phyloP scores from a whole-genome alignment of 306 rosid species.

The peach (Prunus persica) region Prunus_persica_NCBIv2 NC_034009.1:5675501-5676000 shows the following conservation, averaged over 20 bases:
- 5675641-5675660: conserved; percentile 49
- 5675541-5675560: not conserved
- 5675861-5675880: conserved; percentile 28
- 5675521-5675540: not conserved
- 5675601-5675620: conserved; percentile 11
- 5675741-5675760: conserved; percentile 64
- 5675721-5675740: conserved; percentile 59
- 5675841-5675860: conserved; percentile 31
- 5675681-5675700: conserved; percentile 37
- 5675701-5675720: conserved; percentile 50
- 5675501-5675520: not conserved
- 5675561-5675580: conserved; percentile 6
- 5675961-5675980: conserved; percentile 8
- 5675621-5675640: not conserved
- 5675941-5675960: not conserved
- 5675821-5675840: conserved; percentile 65
- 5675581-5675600: not conserved
- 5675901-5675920: conserved; percentile 43
- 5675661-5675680: conserved; percentile 34
- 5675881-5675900: conserved; percentile 52
- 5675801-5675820: conserved; percentile 60
- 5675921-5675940: not conserved
- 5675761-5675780: conserved; percentile 54
- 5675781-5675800: conserved; percentile 27
- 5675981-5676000: conserved; percentile 48